Base-by-base conservation (phyloP, 495 filamentous ascomycete species). In the Aspergillus leporis region DNA sequence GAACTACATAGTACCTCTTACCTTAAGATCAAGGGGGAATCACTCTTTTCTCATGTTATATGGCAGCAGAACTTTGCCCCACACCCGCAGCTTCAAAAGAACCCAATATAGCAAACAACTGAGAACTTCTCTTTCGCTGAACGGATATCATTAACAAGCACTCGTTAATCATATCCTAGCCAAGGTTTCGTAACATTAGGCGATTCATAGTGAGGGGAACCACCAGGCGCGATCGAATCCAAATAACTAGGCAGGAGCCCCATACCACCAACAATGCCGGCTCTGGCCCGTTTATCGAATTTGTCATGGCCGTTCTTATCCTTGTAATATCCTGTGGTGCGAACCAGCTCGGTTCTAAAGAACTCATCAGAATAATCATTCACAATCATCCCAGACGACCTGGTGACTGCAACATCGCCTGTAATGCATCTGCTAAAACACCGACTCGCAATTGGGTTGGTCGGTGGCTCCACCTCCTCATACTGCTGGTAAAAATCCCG, bases 311-410 rank as follows among this genome's bases (percentile, higher is more conserved):
- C 28, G 22, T 48, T 3, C 8, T 30, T 43, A n/a, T 4, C 28
- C 16, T 21, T 18, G 22, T 56, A 48, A 22, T 34, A 22, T 2
- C 4, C n/a, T 21, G 30, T 19, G 0, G 53, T 56, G 16, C 43
- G 53, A 13, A 45, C 8, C 25, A 56, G 21, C n/a, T 56, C 53
- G 6, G 16, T 32, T 23, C 21, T 32, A 3, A 41, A 32, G 28
- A 56, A 56, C 53, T 22, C 41, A 0, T 56, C 53, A 6, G 25
- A 9, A 25, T 48, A 48, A 13, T 56, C n/a, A 36, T 34, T 36
- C 1, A 34, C 28, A 0, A 23, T 13, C 12, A 30, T 31, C 10
- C n/a, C 31, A 41, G 53, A 56, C 25, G 41, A 36, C 53, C 53
- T 18, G 10, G 36, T 41, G 1, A 56, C 53, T 5, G 41, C 53